Conservation (phyloP, 495 filamentous ascomycete species). For the Penicillium egyptiacum region DNA sequence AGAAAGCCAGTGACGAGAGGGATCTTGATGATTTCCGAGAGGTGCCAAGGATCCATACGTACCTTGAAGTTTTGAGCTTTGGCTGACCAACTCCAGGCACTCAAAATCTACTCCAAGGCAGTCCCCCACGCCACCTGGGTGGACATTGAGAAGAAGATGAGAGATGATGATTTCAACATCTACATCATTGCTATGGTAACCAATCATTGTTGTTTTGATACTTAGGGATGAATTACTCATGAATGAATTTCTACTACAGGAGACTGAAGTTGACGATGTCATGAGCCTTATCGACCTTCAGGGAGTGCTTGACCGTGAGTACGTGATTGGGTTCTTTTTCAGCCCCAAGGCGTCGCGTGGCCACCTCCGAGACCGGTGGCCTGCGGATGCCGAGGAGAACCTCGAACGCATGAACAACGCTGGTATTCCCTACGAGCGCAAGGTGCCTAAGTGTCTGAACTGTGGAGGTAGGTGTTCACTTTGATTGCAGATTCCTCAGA, state of each 20-base stretch:
- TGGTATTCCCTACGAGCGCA: conserved; percentile 66
- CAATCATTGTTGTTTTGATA: not conserved
- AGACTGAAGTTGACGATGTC: conserved; percentile 55
- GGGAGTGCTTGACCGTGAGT: conserved; percentile 74
- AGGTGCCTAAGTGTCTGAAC: conserved; percentile 66
- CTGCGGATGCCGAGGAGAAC: conserved; percentile 65
- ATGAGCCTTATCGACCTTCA: conserved; percentile 81
- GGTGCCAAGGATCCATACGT: conserved; percentile 39
- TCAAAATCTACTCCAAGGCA: conserved; percentile 75
- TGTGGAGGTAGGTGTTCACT: conserved; percentile 54
- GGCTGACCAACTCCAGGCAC: conserved; percentile 41
- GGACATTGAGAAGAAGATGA: conserved; percentile 75
- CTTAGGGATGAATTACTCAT: conserved; percentile 1
- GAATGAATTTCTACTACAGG: conserved; percentile 35
- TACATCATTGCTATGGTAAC: conserved; percentile 72
- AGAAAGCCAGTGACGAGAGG: conserved; percentile 57
- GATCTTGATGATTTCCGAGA: conserved; percentile 75
- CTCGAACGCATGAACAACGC: conserved; percentile 69
- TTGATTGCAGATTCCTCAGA: not conserved
- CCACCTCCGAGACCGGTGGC: conserved; percentile 63
- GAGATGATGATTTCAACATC: conserved; percentile 57
- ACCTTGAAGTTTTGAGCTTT: not conserved
- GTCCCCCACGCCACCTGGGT: conserved; percentile 62
- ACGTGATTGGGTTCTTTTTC: conserved; percentile 68
- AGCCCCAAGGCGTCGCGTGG: conserved; percentile 62